Evolutionary conservation across 345 rosid genomes (phyloP).

Genomic region (Adansonia digitata): DNA sequence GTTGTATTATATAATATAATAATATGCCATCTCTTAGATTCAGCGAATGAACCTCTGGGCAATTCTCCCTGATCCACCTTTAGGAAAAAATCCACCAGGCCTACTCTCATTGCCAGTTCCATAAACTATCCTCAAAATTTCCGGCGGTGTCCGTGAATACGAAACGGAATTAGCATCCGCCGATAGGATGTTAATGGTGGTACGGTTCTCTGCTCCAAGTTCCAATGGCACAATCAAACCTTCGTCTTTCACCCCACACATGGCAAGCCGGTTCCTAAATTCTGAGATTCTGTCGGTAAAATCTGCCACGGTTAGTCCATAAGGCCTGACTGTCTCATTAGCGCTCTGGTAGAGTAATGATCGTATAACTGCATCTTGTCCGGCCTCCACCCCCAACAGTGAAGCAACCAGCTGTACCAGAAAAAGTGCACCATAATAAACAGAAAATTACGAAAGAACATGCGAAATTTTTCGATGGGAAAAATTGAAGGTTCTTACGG

Average conservation of each 20-base stretch:
- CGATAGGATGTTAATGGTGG: conserved; percentile 31
- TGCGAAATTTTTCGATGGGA: neutral
- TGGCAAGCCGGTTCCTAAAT: conserved; percentile 34
- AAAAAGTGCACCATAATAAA: neutral
- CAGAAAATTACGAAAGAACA: neutral
- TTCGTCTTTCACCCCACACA: conserved; percentile 50
- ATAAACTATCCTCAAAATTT: conserved; percentile 39
- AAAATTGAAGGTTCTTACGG: neutral
- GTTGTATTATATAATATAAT: too few relatives aligned
- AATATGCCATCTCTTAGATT: too few relatives aligned
- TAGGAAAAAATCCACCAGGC: conserved; percentile 40
- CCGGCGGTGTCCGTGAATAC: conserved; percentile 30
- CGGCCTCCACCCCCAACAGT: conserved; percentile 53
- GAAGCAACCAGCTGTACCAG: conserved; percentile 37
- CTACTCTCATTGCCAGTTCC: conserved; percentile 27
- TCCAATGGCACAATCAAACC: conserved; percentile 36
- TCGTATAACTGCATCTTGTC: conserved; percentile 66
- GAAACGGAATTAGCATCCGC: conserved; percentile 31
- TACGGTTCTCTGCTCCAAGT: conserved; percentile 36
- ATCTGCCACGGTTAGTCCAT: conserved; percentile 34
- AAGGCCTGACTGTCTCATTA: conserved; percentile 23
- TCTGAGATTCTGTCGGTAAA: conserved; percentile 29
- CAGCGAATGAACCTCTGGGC: neutral
- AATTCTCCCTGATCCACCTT: conserved; percentile 21
- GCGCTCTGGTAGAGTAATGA: conserved; percentile 45